Percentiles rank a stretch among this genome's conserved stretches.
Conservation (phyloP, 805 yeast species). For the Groenewaldozyma salmanticensis region DNA sequence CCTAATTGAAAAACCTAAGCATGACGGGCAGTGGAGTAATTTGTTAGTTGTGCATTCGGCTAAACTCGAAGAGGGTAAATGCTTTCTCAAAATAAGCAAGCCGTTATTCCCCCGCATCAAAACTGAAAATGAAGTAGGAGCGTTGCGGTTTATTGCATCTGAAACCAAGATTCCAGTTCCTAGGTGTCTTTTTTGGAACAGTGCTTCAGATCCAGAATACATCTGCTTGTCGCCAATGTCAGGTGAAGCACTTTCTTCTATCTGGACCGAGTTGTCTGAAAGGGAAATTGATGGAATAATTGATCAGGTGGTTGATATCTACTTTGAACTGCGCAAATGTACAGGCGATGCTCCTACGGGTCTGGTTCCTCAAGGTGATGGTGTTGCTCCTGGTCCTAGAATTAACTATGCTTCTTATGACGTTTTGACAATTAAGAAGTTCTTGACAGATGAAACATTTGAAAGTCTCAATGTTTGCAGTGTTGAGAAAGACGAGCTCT, state of each 20-base stretch:
- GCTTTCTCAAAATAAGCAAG: no score
- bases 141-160: no score
- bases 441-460: conserved; percentile 1
- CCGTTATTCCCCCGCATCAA: no score
- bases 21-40: no score
- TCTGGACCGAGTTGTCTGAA: not conserved
- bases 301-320: not conserved
- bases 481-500: not conserved
- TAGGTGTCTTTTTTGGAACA: no score
- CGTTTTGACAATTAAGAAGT: not conserved
- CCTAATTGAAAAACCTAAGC: no score
- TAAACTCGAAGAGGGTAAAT: no score
- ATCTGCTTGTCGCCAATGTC: not conserved
- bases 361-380: not conserved
- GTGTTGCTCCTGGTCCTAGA: not conserved
- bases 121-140: no score
- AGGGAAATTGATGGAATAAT: not conserved
- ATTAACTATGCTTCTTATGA: conserved; percentile 1
- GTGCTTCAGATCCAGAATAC: no score
- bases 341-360: not conserved
- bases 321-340: not conserved
- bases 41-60: no score
- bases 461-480: not conserved
- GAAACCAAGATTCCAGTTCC: no score
- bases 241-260: not conserved